Evolutionary conservation across 139 green algal genomes (phyloP).

Genomic region (Mesotaenium endlicherianum): DNA sequence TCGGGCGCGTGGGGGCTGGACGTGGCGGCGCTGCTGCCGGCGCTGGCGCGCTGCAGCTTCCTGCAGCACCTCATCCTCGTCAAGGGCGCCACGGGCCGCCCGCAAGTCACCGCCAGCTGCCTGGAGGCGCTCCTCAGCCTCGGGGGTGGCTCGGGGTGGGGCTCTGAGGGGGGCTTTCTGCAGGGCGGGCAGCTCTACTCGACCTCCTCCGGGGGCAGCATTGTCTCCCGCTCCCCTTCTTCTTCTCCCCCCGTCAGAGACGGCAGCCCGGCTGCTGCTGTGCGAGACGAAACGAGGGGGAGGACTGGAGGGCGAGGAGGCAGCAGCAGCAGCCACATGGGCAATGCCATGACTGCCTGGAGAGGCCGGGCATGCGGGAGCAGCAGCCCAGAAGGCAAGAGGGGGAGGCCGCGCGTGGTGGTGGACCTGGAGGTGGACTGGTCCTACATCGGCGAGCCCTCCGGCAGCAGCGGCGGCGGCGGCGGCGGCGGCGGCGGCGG

Average conservation of each 20-base stretch:
- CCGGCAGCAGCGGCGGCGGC: too few relatives aligned
- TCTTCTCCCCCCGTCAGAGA: too few relatives aligned
- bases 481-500: too few relatives aligned
- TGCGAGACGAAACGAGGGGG: neutral
- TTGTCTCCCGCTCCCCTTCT: too few relatives aligned
- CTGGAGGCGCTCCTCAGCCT: neutral
- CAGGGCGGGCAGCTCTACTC: too few relatives aligned
- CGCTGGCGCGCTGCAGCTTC: neutral
- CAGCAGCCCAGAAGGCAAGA: neutral
- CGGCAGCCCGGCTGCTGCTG: neutral
- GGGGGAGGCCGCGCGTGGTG: neutral
- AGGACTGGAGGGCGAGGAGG: neutral
- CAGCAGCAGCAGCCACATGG: neutral
- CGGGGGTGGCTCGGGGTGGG: neutral
- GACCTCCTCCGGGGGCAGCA: too few relatives aligned
- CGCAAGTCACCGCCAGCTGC: neutral
- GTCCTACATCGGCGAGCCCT: neutral
- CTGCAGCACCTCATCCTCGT: neutral
- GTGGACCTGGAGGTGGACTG: slow-evolving; percentile 3
- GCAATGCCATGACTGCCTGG: neutral
- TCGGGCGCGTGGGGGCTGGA: neutral
- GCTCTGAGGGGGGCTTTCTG: neutral
- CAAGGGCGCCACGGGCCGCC: neutral
- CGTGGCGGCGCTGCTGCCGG: neutral
- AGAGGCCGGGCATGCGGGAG: neutral